Evolutionary conservation across 2,329 filamentous ascomycete genomes (phyloP).

Genomic region (Lojkania enalia): DNA sequence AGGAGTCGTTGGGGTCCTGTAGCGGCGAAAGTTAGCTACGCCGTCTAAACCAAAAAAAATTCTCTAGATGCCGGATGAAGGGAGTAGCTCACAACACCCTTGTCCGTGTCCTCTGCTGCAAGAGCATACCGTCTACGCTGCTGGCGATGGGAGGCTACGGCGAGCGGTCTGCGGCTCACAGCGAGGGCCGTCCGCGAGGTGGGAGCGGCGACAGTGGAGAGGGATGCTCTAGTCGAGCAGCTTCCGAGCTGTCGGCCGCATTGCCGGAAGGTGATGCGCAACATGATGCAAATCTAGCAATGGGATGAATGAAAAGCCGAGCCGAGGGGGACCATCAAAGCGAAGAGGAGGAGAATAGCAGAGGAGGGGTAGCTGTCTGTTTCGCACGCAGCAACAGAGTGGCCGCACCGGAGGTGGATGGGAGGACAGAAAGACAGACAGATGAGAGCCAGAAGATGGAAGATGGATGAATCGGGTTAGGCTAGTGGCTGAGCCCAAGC

Average conservation of each 20-base stretch:
- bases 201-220: slow-evolving; percentile 45
- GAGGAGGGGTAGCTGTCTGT: too few relatives aligned
- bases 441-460: too few relatives aligned
- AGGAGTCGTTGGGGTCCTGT: slow-evolving; percentile 88
- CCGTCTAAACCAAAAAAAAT: slow-evolving; percentile 17
- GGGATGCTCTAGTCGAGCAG: slow-evolving; percentile 52
- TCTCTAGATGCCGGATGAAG: slow-evolving; percentile 8
- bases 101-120: slow-evolving; percentile 60
- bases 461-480: too few relatives aligned
- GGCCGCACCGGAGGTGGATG: too few relatives aligned
- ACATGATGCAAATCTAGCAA: slow-evolving; percentile 59
- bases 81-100: slow-evolving; percentile 60
- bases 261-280: slow-evolving; percentile 69
- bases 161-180: slow-evolving; percentile 53
- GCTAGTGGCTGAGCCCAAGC: too few relatives aligned
- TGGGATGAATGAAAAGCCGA: slow-evolving; percentile 17
- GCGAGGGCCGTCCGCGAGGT: slow-evolving; percentile 48
- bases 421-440: too few relatives aligned
- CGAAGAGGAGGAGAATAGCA: slow-evolving; percentile 20
- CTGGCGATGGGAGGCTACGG: slow-evolving; percentile 48
- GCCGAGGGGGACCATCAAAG: slow-evolving; percentile 39
- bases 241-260: slow-evolving; percentile 67
- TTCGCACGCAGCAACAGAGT: too few relatives aligned
- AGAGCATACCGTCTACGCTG: slow-evolving; percentile 62
- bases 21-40: slow-evolving; percentile 33